phyloP scores from a whole-genome alignment of 345 rosid species.

The Aquilaria malaccensis region DNA sequence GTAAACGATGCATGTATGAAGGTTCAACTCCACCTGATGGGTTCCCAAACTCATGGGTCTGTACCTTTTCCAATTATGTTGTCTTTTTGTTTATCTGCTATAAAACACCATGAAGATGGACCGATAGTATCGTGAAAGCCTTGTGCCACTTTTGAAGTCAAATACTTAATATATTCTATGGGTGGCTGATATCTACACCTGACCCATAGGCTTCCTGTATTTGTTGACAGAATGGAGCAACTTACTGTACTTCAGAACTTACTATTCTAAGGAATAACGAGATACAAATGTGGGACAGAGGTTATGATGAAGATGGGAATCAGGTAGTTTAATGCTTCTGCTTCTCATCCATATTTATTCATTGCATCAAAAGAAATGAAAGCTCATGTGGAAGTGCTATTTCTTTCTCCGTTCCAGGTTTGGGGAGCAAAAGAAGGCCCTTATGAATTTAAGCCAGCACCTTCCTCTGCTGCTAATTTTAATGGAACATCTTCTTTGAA shows the following conservation, averaged over 20 bases:
- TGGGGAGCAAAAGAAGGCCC: conserved; percentile 83
- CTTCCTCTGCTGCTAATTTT: conserved; percentile 41
- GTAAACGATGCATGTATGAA: conserved; percentile 76
- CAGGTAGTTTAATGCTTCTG: conserved; percentile 39
- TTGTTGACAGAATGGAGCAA: conserved; percentile 54
- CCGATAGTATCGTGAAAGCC: too few relatives aligned
- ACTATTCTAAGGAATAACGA: conserved; percentile 74
- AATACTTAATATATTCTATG: too few relatives aligned
- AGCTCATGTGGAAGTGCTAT: background rate
- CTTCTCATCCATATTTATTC: background rate
- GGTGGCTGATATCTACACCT: background rate
- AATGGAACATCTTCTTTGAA: conserved; percentile 48
- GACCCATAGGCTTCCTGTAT: background rate
- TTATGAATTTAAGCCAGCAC: conserved; percentile 76
- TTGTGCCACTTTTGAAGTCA: too few relatives aligned
- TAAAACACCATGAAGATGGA: background rate
- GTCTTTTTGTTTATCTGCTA: background rate
- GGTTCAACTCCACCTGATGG: conserved; percentile 80
- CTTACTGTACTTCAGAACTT: conserved; percentile 80
- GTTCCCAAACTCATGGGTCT: conserved; percentile 86
- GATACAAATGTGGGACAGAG: conserved; percentile 85
- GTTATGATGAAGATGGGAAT: conserved; percentile 67
- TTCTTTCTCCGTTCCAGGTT: conserved; percentile 36
- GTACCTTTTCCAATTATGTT: conserved; percentile 6
- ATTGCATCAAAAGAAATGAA: background rate